These are phyloP conservation scores for Viola pubescens DNA, from an alignment of 441 rosid species.

Conservation along the genomic window DNA sequence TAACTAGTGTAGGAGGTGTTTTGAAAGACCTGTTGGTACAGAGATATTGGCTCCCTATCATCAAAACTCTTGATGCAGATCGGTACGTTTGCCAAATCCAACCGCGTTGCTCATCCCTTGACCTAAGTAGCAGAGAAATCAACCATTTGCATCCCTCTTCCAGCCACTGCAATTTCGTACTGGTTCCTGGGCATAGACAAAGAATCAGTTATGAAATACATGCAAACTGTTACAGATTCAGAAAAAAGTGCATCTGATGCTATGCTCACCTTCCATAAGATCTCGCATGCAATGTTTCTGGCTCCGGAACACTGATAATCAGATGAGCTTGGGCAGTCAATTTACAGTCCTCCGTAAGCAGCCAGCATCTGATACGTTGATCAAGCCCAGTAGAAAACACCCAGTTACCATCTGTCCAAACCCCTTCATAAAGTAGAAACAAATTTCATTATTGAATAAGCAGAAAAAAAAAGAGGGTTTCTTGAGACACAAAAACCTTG, in stretches of 20 bases:
- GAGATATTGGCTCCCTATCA: background rate
- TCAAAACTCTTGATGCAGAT: background rate
- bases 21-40: background rate
- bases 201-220: background rate
- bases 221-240: too few relatives aligned
- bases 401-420: conserved; percentile 90
- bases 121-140: conserved; percentile 36
- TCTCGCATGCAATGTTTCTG: conserved; percentile 81
- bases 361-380: conserved; percentile 93
- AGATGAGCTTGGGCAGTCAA: conserved; percentile 46
- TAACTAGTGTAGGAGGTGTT: background rate
- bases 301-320: conserved; percentile 78
- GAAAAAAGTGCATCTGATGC: conserved; percentile 3
- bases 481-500: background rate
- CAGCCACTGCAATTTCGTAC: conserved; percentile 78
- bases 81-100: background rate
- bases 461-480: background rate
- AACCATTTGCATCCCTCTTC: conserved; percentile 90
- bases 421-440: conserved; percentile 40
- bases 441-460: conserved; percentile 19
- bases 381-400: conserved; percentile 93
- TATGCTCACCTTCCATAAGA: conserved; percentile 53
- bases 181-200: conserved; percentile 36
- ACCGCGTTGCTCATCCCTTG: background rate
- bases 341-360: conserved; percentile 36